Conservation (phyloP, 805 yeast genomes). For the Suhomyces prunicola region DNA sequence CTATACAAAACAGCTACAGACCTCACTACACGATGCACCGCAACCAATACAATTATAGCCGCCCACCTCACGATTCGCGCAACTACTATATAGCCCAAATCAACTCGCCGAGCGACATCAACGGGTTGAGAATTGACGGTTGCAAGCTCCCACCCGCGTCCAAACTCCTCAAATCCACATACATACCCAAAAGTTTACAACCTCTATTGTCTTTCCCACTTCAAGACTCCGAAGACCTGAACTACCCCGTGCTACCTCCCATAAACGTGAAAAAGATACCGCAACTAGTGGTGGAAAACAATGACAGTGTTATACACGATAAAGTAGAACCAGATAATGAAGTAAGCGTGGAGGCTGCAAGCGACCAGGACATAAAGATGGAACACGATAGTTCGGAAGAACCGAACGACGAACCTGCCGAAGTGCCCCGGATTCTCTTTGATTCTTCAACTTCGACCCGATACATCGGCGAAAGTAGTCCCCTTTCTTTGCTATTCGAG, state of each 20-base stretch:
- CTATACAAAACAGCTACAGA: neutral
- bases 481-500: slow-evolving; percentile 40
- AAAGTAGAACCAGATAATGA: neutral
- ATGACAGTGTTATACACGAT: neutral
- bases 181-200: slow-evolving; percentile 13
- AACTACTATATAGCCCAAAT: slow-evolving; percentile 3
- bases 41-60: neutral
- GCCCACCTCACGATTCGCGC: neutral
- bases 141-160: slow-evolving; percentile 4
- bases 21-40: neutral
- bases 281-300: no score
- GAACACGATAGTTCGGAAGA: slow-evolving; percentile 1
- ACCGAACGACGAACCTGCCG: slow-evolving; percentile 13
- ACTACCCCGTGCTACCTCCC: neutral
- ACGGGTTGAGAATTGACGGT: neutral
- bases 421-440: slow-evolving; percentile 21
- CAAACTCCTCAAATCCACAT: slow-evolving; percentile 4
- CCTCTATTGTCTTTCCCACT: slow-evolving; percentile 12
- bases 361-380: neutral
- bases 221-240: slow-evolving; percentile 1
- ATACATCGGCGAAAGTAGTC: slow-evolving; percentile 43
- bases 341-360: slow-evolving; percentile 6
- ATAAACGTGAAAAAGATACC: neutral
- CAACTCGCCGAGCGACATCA: neutral
- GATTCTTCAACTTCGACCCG: slow-evolving; percentile 35